A percentile compares a stretch with the other conserved stretches of the same genome.
These are phyloP conservation scores for Chalciporus chontae DNA, from an alignment of 768 basidiomycete genomes.

Conservation along the genomic window DNA sequence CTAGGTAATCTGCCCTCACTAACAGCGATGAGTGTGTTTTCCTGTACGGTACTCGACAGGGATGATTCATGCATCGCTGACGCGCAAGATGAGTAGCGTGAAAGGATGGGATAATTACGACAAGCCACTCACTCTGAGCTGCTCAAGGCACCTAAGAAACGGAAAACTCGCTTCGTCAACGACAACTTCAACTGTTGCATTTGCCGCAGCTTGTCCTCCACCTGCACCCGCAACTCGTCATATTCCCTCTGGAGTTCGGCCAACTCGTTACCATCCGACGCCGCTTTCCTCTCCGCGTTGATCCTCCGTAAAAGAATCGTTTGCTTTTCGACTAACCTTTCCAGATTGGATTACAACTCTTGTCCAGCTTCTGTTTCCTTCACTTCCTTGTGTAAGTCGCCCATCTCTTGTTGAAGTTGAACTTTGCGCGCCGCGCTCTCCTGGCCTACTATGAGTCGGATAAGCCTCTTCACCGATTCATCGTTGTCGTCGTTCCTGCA, in stretches of 20 bases:
- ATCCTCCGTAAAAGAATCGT: conserved; percentile 4
- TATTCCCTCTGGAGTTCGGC: conserved; percentile 10
- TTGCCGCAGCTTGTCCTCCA: conserved; percentile 7
- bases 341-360: conserved; percentile 8
- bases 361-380: conserved; percentile 10
- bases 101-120: too few species aligned
- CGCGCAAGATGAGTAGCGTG: too few species aligned
- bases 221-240: not conserved
- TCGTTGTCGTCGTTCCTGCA: conserved; percentile 6
- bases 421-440: not conserved
- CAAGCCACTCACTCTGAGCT: too few species aligned
- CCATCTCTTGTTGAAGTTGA: conserved; percentile 10
- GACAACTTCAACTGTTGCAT: conserved; percentile 12
- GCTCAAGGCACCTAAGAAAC: not conserved
- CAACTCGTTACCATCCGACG: not conserved
- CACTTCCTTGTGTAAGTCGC: conserved; percentile 1
- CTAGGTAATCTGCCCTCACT: too few species aligned
- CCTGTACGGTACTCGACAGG: too few species aligned
- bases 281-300: conserved; percentile 4
- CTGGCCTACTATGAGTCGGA: conserved; percentile 3
- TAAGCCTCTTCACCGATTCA: conserved; percentile 5
- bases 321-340: conserved; percentile 9
- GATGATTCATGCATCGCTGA: too few species aligned
- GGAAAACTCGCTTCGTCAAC: not conserved
- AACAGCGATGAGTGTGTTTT: too few species aligned